Evolutionary conservation across 495 filamentous ascomycete species (phyloP).

Genomic region (Trichoderma reesei): DNA sequence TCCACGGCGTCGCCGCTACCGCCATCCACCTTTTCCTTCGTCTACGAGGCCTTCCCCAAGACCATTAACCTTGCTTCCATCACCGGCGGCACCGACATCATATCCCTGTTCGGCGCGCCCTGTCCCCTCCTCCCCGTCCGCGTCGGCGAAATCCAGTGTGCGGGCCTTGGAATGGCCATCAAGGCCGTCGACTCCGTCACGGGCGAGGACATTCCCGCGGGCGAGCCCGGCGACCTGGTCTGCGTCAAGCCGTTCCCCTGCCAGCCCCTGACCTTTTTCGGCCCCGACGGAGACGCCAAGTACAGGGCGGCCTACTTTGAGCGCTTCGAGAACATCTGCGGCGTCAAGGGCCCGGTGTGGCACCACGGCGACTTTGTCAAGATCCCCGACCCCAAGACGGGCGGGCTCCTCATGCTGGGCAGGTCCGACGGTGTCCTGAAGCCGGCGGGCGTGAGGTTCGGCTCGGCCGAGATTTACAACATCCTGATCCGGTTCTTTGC

Average conservation of each 20-base stretch:
- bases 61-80: conserved; percentile 73
- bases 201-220: conserved; percentile 41
- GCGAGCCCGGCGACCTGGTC: conserved; percentile 80
- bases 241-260: conserved; percentile 81
- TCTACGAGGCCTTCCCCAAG: conserved; percentile 69
- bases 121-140: conserved; percentile 80
- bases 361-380: conserved; percentile 92
- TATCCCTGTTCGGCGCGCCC: conserved; percentile 83
- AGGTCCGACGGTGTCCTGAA: conserved; percentile 72
- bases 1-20: conserved; percentile 87
- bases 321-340: conserved; percentile 40
- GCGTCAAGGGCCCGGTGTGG: conserved; percentile 47
- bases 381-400: conserved; percentile 54
- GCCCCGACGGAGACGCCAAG: conserved; percentile 53
- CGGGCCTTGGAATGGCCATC: conserved; percentile 86
- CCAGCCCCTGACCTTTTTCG: conserved; percentile 85
- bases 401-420: conserved; percentile 75
- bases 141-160: conserved; percentile 81
- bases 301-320: conserved; percentile 85
- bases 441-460: conserved; percentile 68
- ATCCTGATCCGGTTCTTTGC: conserved; percentile 73
- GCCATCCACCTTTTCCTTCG: conserved; percentile 84
- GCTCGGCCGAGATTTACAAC: conserved; percentile 84
- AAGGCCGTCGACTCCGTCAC: conserved; percentile 57
- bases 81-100: conserved; percentile 86